These are phyloP conservation scores for Ganoderma meredithae DNA, from an alignment of 1,284 basidiomycete species.

Conservation along the genomic window DNA sequence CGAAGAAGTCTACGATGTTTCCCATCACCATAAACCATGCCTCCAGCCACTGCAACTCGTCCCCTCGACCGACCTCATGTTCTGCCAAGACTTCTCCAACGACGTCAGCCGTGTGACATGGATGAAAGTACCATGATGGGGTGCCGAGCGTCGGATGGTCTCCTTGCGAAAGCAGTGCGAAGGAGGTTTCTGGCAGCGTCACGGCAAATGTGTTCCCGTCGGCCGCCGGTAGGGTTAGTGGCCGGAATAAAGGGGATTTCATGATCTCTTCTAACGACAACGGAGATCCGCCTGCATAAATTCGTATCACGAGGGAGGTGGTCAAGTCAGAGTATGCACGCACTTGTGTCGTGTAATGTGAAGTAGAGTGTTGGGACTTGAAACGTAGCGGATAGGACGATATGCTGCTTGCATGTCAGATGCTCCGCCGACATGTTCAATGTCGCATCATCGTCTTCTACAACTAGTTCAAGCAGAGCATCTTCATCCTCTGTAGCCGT, in stretches of 20 bases:
- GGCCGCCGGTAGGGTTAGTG: constrained; percentile 49
- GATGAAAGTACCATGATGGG: constrained; percentile 85
- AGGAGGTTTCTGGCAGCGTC: constrained; percentile 55
- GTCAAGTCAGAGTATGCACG: not conserved
- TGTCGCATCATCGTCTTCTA: constrained; percentile 22
- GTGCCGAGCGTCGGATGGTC: constrained; percentile 80
- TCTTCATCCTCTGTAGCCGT: constrained; percentile 9
- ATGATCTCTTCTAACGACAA: constrained; percentile 63
- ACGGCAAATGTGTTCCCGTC: constrained; percentile 59
- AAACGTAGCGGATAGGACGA: constrained; percentile 78
- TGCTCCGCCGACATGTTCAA: constrained; percentile 25
- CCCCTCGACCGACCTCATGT: constrained; percentile 39
- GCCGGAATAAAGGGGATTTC: constrained; percentile 64
- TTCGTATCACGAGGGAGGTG: not conserved
- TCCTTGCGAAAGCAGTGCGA: constrained; percentile 82
- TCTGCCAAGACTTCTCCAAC: constrained; percentile 73
- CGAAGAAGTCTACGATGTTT: constrained; percentile 57
- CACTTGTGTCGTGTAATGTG: constrained; percentile 68
- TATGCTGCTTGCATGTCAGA: constrained; percentile 61
- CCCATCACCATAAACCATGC: constrained; percentile 79
- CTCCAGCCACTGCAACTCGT: constrained; percentile 62
- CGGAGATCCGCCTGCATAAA: constrained; percentile 65
- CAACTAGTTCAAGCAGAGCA: constrained; percentile 13
- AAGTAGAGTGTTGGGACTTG: constrained; percentile 85
- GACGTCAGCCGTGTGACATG: constrained; percentile 74